A percentile compares a stretch with the other conserved stretches of the same genome.
phyloP scores from a whole-genome alignment of 179 eudicot genomes.

The Beta corolliflora region DNA sequence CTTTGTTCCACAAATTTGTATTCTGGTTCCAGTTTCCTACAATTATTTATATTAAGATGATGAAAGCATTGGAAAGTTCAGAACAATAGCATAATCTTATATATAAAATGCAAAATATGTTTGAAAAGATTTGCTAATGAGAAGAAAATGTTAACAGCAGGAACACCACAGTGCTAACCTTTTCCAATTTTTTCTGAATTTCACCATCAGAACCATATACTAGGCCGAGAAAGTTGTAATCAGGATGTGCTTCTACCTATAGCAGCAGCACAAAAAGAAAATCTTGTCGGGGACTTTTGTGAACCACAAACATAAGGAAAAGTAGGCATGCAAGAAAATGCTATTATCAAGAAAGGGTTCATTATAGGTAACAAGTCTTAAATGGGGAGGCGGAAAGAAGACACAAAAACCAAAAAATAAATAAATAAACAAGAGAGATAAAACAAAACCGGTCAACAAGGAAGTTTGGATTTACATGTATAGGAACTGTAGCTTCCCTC shows the following conservation, averaged over 20 bases:
- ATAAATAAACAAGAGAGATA: neutral
- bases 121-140: neutral
- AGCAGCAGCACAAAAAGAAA: constrained; percentile 13
- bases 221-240: constrained; percentile 69
- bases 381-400: neutral
- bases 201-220: constrained; percentile 71
- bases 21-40: constrained; percentile 90
- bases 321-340: neutral
- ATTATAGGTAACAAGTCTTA: neutral
- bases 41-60: constrained; percentile 6
- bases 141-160: constrained; percentile 1
- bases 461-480: constrained; percentile 64
- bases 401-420: neutral
- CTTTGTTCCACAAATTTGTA: constrained; percentile 71
- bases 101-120: neutral
- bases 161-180: constrained; percentile 46
- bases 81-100: neutral
- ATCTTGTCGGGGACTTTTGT: constrained; percentile 1
- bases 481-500: constrained; percentile 78
- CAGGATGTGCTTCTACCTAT: constrained; percentile 79
- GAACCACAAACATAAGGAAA: neutral
- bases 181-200: constrained; percentile 82
- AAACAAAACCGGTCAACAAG: constrained; percentile 10
- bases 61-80: neutral
- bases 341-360: constrained; percentile 7